phyloP scores from a whole-genome alignment of 2,329 filamentous ascomycete genomes.

The Microdochium trichocladiopsis region DNA sequence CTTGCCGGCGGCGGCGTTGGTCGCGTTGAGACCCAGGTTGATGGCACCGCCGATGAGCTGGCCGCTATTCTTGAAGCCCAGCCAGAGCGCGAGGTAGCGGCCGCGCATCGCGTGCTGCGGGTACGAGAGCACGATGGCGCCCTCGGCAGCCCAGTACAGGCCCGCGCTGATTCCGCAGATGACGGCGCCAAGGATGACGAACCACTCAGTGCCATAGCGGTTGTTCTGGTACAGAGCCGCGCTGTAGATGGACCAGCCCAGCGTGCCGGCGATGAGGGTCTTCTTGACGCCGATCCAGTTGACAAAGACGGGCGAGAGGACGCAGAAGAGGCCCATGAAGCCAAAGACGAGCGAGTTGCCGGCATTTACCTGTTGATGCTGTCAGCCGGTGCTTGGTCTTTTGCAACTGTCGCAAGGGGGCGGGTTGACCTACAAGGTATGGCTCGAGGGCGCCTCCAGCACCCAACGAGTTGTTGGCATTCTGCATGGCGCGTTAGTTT shows the following conservation, averaged over 20 bases:
- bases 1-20: conserved; percentile 49
- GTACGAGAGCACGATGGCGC: conserved; percentile 65
- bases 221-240: conserved; percentile 28
- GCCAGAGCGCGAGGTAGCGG: conserved; percentile 61
- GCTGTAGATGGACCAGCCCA: conserved; percentile 26
- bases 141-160: conserved; percentile 70
- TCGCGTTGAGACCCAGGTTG: conserved; percentile 59
- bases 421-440: too few relatives aligned
- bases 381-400: too few relatives aligned
- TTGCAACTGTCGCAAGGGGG: too few relatives aligned
- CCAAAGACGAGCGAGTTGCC: conserved; percentile 27
- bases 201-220: conserved; percentile 35
- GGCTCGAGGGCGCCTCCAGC: neutral
- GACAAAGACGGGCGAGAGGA: conserved; percentile 22
- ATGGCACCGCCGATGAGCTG: conserved; percentile 68
- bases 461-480: neutral
- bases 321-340: conserved; percentile 25
- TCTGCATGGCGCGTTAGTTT: neutral
- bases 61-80: conserved; percentile 49
- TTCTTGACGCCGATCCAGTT: conserved; percentile 23
- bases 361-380: too few relatives aligned
- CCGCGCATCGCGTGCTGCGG: conserved; percentile 64
- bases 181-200: conserved; percentile 60
- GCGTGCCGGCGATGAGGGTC: conserved; percentile 24
- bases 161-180: conserved; percentile 65